Conservation (phyloP, 164 flowering plant species). For the Aristolochia californica region DNA sequence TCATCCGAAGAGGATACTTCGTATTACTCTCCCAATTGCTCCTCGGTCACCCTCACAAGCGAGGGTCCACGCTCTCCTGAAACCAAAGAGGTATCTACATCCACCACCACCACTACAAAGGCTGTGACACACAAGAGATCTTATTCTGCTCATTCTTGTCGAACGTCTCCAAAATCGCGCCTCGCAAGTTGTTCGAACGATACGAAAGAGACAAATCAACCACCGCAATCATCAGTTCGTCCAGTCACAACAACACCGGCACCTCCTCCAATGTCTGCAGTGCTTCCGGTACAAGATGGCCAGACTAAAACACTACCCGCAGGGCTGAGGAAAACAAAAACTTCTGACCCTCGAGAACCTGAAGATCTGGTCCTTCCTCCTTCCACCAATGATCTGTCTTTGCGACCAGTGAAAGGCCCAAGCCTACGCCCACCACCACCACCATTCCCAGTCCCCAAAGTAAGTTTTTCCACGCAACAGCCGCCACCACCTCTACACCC, state of each 20-base stretch:
- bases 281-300: slow-evolving; percentile 5
- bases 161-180: slow-evolving; percentile 68
- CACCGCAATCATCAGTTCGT: slow-evolving; percentile 11
- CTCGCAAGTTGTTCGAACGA: slow-evolving; percentile 40
- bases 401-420: slow-evolving; percentile 12
- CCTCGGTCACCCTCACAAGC: slow-evolving; percentile 27
- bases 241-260: slow-evolving; percentile 9
- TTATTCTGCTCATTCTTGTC: slow-evolving; percentile 40
- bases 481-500: not conserved
- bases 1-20: slow-evolving; percentile 65
- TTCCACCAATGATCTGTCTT: slow-evolving; percentile 19
- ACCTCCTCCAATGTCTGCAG: slow-evolving; percentile 18
- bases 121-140: slow-evolving; percentile 2
- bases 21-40: slow-evolving; percentile 62
- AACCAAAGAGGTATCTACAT: slow-evolving; percentile 17
- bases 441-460: slow-evolving; percentile 30
- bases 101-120: not conserved
- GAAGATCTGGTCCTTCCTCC: slow-evolving; percentile 37
- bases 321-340: slow-evolving; percentile 35
- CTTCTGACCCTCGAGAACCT: slow-evolving; percentile 46
- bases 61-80: slow-evolving; percentile 28
- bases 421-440: slow-evolving; percentile 4
- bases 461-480: not conserved
- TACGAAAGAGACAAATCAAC: slow-evolving; percentile 23
- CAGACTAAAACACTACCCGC: slow-evolving; percentile 14